phyloP scores from a whole-genome alignment of 441 rosid genomes.

The Isatis lusitanica region DNA sequence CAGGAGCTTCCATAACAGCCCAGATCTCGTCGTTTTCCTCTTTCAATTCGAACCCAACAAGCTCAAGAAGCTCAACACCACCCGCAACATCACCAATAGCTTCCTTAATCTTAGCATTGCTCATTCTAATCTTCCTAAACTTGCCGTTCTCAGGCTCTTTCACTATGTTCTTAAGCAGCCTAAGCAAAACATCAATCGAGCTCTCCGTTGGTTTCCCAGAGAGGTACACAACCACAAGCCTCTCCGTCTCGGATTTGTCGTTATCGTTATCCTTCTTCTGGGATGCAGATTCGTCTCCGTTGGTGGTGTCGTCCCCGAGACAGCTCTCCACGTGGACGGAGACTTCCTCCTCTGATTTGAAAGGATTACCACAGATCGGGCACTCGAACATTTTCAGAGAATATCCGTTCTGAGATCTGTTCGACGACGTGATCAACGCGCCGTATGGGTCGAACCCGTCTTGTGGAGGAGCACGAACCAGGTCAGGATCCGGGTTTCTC shows the following conservation, averaged over 20 bases:
- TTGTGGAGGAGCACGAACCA: constrained; percentile 41
- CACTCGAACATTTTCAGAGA: constrained; percentile 70
- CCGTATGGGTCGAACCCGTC: constrained; percentile 73
- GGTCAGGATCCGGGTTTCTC: constrained; percentile 33
- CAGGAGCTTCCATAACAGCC: constrained; percentile 73
- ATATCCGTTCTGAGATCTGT: constrained; percentile 73
- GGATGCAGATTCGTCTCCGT: constrained; percentile 8
- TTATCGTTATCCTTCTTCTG: constrained; percentile 27
- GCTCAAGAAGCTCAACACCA: constrained; percentile 75
- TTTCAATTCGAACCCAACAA: constrained; percentile 67
- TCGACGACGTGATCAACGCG: constrained; percentile 70
- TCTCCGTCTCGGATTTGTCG: constrained; percentile 45
- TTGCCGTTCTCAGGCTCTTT: constrained; percentile 80
- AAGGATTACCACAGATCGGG: constrained; percentile 66
- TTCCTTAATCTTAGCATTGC: constrained; percentile 82
- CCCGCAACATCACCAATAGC: constrained; percentile 74
- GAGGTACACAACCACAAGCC: constrained; percentile 51
- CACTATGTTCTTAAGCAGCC: constrained; percentile 67
- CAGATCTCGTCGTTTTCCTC: constrained; percentile 81
- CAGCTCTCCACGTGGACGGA: constrained; percentile 76
- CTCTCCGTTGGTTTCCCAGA: constrained; percentile 64
- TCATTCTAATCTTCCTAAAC: constrained; percentile 81
- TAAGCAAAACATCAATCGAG: constrained; percentile 61
- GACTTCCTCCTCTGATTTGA: constrained; percentile 69
- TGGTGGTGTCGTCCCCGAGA: constrained; percentile 26